Evolutionary conservation across 1,284 basidiomycete species (phyloP), one percentile per base, ranked within the genome.

Genomic region (Apiotrichum montevideense): DNA sequence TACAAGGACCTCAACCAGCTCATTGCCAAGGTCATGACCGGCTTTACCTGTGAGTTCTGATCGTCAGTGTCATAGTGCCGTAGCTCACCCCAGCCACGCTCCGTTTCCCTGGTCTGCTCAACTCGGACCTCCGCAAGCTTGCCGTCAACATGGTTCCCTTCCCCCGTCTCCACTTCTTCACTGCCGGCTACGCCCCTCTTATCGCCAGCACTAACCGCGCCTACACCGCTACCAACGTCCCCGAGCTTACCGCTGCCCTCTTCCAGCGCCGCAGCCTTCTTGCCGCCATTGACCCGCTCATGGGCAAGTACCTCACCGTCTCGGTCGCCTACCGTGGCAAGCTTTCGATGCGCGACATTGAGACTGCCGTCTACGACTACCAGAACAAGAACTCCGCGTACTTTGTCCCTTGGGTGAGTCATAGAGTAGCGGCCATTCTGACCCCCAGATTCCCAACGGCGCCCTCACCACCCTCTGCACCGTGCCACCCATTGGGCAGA

Each of bases 111-210:
- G 95, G 94, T 82, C 92, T 95, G 79, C 85, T 98, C 72, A 98
- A 97, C 85, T 97, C 94, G 45, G 94, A 98, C 75, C 83, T 98
- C 55, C 84, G 93, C 75, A 98, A 98, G 80, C 82, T 98, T 65
- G 94, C 93, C 64, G 94, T 97, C 77, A 98, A 98, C 87, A 93
- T 98, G 92, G 90, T 94, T 77, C 92, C 93, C 47, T 95, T 96
- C 90, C 92, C 92, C 59, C 91, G 94, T 87, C 87, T 98, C 46
- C 95, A 98, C 80, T 98, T 98, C 85, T 97, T 98, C 85, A 90
- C 96, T 87, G 92, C 92, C 66, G 94, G 94, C 64, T 97, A 91
- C 68, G 94, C 95, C 59, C 94, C 94, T 41, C 80, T 98, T 67
- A 82, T 82, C 61, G 82, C 89, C 59, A 78, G 81, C 0, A 82